phyloP scores from a whole-genome alignment of 306 rosid genomes.

The Benincasa hispida region DNA sequence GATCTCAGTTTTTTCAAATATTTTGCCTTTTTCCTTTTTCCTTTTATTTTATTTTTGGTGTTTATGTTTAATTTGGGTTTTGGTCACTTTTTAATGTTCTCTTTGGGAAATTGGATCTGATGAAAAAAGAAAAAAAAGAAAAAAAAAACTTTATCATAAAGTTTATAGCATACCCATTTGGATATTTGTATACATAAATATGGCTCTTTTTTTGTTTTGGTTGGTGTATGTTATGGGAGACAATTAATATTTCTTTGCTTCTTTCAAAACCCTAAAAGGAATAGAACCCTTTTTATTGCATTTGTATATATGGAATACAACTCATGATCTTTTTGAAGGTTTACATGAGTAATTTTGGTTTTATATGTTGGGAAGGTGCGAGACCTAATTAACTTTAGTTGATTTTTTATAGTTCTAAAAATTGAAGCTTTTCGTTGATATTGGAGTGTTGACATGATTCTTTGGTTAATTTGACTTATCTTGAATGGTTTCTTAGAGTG shows the following conservation, averaged over 20 bases:
- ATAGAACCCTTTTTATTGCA: background rate
- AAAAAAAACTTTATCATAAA: background rate
- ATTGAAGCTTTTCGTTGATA: background rate
- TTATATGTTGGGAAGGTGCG: background rate
- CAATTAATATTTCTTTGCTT: background rate
- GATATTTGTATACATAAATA: background rate
- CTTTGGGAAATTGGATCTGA: background rate
- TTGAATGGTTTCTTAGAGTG: too few species aligned
- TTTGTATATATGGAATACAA: background rate
- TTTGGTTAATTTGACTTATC: too few species aligned
- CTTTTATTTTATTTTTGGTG: background rate
- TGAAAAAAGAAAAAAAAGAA: background rate
- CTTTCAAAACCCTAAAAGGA: background rate
- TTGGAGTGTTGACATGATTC: too few species aligned
- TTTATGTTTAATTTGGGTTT: constrained; percentile 4
- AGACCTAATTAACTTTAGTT: background rate
- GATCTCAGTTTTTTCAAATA: background rate
- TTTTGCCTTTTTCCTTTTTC: background rate
- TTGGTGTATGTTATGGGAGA: background rate
- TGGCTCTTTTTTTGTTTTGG: background rate
- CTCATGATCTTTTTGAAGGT: background rate
- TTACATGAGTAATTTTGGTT: background rate
- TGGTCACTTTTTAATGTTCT: background rate
- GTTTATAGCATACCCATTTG: background rate
- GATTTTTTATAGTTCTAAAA: too few species aligned